These are phyloP conservation scores for Penicillium daleae DNA, from an alignment of 495 filamentous ascomycete species.

Conservation along the genomic window DNA sequence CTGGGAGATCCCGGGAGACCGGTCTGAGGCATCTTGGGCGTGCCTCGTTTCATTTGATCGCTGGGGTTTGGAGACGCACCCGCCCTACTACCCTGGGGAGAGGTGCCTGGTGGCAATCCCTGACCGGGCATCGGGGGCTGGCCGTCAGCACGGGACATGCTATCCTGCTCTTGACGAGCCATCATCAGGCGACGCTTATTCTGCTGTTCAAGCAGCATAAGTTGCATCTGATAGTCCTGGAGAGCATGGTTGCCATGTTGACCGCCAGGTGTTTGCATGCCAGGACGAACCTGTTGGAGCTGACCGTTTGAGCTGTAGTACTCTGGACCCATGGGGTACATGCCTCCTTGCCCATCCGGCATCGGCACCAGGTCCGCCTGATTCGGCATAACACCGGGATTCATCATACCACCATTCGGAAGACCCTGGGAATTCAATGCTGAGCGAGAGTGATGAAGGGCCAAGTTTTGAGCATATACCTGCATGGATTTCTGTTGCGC, in stretches of 20 bases:
- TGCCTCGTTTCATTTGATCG: slow-evolving; percentile 87
- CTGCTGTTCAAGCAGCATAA: slow-evolving; percentile 98
- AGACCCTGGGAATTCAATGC: slow-evolving; percentile 70
- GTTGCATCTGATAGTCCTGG: slow-evolving; percentile 98
- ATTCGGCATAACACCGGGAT: slow-evolving; percentile 58
- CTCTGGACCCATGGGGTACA: slow-evolving; percentile 57
- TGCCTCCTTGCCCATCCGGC: slow-evolving; percentile 62
- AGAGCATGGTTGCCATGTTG: slow-evolving; percentile 85
- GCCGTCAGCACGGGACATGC: slow-evolving; percentile 63
- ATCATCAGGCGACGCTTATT: slow-evolving; percentile 97
- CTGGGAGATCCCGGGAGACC: slow-evolving; percentile 80
- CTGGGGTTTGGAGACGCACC: slow-evolving; percentile 87
- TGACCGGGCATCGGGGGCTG: slow-evolving; percentile 61
- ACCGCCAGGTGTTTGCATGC: slow-evolving; percentile 56
- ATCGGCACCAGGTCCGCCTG: slow-evolving; percentile 85
- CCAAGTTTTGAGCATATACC: slow-evolving; percentile 82
- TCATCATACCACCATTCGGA: slow-evolving; percentile 63
- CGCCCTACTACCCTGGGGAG: slow-evolving; percentile 77
- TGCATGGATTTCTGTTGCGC: slow-evolving; percentile 80
- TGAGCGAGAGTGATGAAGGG: slow-evolving; percentile 71
- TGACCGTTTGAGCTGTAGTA: slow-evolving; percentile 69
- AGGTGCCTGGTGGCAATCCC: slow-evolving; percentile 67
- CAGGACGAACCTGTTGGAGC: slow-evolving; percentile 58
- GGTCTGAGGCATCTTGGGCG: slow-evolving; percentile 81
- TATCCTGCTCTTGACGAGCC: slow-evolving; percentile 96